Conservation (phyloP, 2,329 filamentous ascomycete species). For the Phoma herbarum region DNA sequence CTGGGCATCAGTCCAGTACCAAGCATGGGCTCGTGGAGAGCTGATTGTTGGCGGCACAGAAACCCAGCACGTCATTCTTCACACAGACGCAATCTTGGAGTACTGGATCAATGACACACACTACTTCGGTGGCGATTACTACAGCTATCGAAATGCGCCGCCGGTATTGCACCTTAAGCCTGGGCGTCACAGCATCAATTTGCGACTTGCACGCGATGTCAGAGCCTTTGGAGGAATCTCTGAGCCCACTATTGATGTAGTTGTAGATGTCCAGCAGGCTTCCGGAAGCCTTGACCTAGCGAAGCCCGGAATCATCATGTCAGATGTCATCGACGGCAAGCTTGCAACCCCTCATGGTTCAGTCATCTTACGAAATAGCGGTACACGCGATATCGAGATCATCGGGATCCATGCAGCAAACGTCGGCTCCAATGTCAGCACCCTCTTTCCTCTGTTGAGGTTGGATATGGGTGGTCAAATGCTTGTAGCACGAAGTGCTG, state of each 20-base stretch:
- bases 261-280: slow-evolving; percentile 33
- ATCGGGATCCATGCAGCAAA: slow-evolving; percentile 40
- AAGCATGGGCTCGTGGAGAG: slow-evolving; percentile 64
- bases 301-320: slow-evolving; percentile 54
- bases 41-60: slow-evolving; percentile 52
- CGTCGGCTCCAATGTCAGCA: slow-evolving; percentile 31
- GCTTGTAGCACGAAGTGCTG: slow-evolving; percentile 22
- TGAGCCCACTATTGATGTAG: slow-evolving; percentile 57
- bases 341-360: slow-evolving; percentile 61
- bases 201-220: slow-evolving; percentile 65
- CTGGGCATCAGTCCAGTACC: slow-evolving; percentile 67
- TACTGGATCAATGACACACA: slow-evolving; percentile 61
- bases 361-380: slow-evolving; percentile 59
- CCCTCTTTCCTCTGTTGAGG: slow-evolving; percentile 15
- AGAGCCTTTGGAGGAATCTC: slow-evolving; percentile 62
- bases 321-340: slow-evolving; percentile 60
- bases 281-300: slow-evolving; percentile 45
- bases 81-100: slow-evolving; percentile 61
- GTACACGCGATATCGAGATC: slow-evolving; percentile 46
- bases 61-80: slow-evolving; percentile 53
- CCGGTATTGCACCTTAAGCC: slow-evolving; percentile 59
- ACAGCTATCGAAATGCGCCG: slow-evolving; percentile 61
- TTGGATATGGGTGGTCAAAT: slow-evolving; percentile 20
- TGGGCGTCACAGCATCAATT: slow-evolving; percentile 61
- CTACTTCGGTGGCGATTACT: slow-evolving; percentile 67